Evolutionary conservation across 2,329 filamentous ascomycete species (phyloP).

Genomic region (Colletotrichum ledebouriae): DNA sequence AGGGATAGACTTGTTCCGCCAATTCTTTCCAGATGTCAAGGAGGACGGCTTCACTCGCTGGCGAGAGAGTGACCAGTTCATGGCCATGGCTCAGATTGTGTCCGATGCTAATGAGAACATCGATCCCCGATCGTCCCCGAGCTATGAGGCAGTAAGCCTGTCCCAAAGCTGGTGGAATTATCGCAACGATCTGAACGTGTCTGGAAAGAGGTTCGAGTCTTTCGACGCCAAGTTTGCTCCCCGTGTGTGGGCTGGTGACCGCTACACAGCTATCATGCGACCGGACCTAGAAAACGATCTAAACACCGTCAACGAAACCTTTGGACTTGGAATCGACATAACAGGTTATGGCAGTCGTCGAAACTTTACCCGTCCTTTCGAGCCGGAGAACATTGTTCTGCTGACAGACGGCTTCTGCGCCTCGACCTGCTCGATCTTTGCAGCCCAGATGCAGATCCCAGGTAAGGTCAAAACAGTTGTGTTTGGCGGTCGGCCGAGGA

Average conservation of each 20-base stretch:
- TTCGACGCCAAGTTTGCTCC: constrained; percentile 60
- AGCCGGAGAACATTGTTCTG: constrained; percentile 68
- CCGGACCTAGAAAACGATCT: constrained; percentile 62
- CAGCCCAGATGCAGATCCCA: constrained; percentile 61
- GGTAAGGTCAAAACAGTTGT: constrained; percentile 23
- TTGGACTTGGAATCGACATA: constrained; percentile 60
- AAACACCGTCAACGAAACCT: constrained; percentile 55
- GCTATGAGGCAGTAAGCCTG: constrained; percentile 50
- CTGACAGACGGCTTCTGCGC: constrained; percentile 71
- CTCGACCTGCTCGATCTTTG: constrained; percentile 69
- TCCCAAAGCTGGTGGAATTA: constrained; percentile 63
- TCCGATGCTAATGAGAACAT: constrained; percentile 58
- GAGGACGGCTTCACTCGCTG: constrained; percentile 54
- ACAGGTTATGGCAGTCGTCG: constrained; percentile 62
- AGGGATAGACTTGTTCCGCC: constrained; percentile 70
- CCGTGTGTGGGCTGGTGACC: constrained; percentile 59
- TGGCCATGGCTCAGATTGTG: constrained; percentile 58
- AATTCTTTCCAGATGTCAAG: constrained; percentile 61
- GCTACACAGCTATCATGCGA: constrained; percentile 66
- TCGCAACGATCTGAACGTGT: constrained; percentile 58
- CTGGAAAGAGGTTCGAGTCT: constrained; percentile 63
- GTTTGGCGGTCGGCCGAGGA: constrained; percentile 42
- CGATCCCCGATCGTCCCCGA: constrained; percentile 59
- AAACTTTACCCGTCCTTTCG: constrained; percentile 66
- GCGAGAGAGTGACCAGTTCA: constrained; percentile 57